Evolutionary conservation across 1,139 yeast species (phyloP), one percentile per base, ranked within the genome.

Genomic region (Zygoascus hellenicus): DNA sequence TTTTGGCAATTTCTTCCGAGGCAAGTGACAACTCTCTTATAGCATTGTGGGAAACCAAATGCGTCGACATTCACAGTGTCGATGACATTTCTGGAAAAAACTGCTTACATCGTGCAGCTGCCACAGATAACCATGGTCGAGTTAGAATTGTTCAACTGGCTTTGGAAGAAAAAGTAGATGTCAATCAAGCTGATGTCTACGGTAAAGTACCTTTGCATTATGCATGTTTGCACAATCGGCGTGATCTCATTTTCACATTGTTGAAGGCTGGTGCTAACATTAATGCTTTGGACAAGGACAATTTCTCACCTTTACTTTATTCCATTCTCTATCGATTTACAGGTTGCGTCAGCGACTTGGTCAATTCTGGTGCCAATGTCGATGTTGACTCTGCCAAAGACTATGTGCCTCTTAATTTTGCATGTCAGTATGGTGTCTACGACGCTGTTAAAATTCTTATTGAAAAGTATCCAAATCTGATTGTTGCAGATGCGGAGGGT

Each of bases 201-300:
- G 96, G 95, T 3, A 75, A 94, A 56, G 81, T 83, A 2, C 90
- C 97, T 35, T 68, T 92, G 11, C 97, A 92, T 64, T 88, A 90
- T 62, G 95, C 96, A 1, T 78, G 95, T 5, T 59, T 67, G 15
- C 62, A 66, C 50, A 61, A 68, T 45, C 66, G 66, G 41, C 56
- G 58, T 30, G 63, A 62, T 14, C 55, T 67, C 28, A 54, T 70
- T 32, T 48, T 49, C n/a, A 57, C 58, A 17, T 57, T 71, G 15
- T 53, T 70, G n/a, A 52, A 55, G 16, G 56, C 63, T 5, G 67
- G 66, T 10, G 70, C 69, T 3, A 61, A 65, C 38, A 54, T 69
- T 26, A 60, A 71, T 45, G 62, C 61, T 13, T 58, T 65, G 13
- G 75, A 71, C 52, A 65, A 67, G 49, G 75, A 71, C 54, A 70